These are phyloP conservation scores for Aureobasidium subglaciale DNA, from an alignment of 2,329 filamentous ascomycete species.

Conservation along the genomic window DNA sequence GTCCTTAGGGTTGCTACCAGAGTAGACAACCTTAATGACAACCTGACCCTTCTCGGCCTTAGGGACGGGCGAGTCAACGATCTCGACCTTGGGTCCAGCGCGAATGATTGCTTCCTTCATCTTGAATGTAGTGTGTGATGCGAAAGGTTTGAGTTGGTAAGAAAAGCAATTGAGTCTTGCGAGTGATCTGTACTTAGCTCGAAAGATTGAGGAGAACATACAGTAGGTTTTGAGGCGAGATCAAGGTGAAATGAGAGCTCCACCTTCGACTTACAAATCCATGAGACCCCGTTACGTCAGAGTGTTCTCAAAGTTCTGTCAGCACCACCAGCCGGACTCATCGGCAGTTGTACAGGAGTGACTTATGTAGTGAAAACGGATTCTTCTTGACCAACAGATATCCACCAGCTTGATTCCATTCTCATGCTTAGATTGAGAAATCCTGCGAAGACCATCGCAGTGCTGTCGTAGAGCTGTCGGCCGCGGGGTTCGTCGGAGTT, in stretches of 20 bases:
- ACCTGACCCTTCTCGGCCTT: conserved; percentile 21
- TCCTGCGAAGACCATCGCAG: not conserved
- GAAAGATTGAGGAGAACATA: conserved; percentile 8
- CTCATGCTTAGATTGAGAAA: not conserved
- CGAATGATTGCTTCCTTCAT: conserved; percentile 27
- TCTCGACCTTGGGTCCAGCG: conserved; percentile 22
- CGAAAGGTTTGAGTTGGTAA: not conserved
- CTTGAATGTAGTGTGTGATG: not conserved
- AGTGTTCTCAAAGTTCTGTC: not conserved
- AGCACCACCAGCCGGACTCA: not conserved
- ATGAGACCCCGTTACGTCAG: conserved; percentile 9
- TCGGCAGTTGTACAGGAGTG: not conserved
- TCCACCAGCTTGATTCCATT: too few relatives aligned
- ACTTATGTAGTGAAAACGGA: not conserved
- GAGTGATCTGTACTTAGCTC: conserved; percentile 9
- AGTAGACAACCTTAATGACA: conserved; percentile 23
- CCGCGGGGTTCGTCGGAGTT: not conserved
- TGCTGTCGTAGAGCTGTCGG: not conserved
- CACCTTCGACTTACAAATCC: conserved; percentile 15
- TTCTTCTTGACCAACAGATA: too few relatives aligned
- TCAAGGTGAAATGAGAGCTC: conserved; percentile 1
- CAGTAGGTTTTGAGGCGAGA: not conserved
- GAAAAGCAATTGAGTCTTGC: not conserved
- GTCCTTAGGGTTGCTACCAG: conserved; percentile 23
- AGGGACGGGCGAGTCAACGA: conserved; percentile 22